Conservation (phyloP, 2,329 filamentous ascomycete species). For the Spiromastix sp. region DNA sequence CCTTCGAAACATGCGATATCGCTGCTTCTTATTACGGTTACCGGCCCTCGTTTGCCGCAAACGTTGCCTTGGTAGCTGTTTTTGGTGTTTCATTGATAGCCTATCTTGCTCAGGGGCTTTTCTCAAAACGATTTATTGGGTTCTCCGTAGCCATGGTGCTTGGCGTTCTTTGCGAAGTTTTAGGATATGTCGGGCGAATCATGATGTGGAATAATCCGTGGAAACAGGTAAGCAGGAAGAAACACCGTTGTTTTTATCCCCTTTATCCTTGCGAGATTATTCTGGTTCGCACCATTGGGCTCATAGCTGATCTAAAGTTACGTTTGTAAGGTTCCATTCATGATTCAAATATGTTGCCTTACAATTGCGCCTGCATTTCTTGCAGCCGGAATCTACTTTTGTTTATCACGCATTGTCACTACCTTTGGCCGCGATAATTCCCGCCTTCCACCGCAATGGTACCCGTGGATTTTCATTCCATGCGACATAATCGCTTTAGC, state of each 20-base stretch:
- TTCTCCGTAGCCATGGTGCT: slow-evolving; percentile 38
- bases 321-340: slow-evolving; percentile 32
- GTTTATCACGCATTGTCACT: slow-evolving; percentile 35
- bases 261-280: too few relatives aligned
- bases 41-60: slow-evolving; percentile 9
- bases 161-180: slow-evolving; percentile 45
- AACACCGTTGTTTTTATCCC: too few relatives aligned
- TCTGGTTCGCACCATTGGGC: too few relatives aligned
- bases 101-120: slow-evolving; percentile 7
- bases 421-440: slow-evolving; percentile 24
- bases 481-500: slow-evolving; percentile 53
- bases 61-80: slow-evolving; percentile 6
- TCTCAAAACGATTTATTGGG: slow-evolving; percentile 7
- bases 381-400: slow-evolving; percentile 54
- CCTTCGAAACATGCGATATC: slow-evolving; percentile 11
- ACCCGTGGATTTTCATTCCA: slow-evolving; percentile 44
- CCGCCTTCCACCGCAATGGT: slow-evolving; percentile 23
- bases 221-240: slow-evolving; percentile 10
- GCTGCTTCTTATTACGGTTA: slow-evolving; percentile 8
- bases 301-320: slow-evolving; percentile 19
- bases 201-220: slow-evolving; percentile 43
- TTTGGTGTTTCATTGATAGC: slow-evolving; percentile 8
- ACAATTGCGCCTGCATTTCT: slow-evolving; percentile 57
- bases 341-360: slow-evolving; percentile 38
- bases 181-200: slow-evolving; percentile 51